These are phyloP conservation scores for Wickerhamomyces silvicola DNA, from an alignment of 805 yeast species.

Conservation along the genomic window DNA sequence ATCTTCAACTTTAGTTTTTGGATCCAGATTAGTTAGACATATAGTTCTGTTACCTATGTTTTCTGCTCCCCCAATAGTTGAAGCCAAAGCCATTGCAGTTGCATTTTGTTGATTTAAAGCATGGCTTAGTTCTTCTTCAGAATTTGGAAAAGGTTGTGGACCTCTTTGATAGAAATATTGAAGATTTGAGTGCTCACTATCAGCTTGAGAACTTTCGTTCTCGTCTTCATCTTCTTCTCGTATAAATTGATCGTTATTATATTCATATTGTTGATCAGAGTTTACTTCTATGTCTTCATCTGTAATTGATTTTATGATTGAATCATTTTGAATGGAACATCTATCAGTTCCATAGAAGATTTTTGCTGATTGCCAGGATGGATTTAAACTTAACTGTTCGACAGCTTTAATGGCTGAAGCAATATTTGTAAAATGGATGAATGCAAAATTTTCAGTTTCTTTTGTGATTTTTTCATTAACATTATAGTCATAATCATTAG, in stretches of 20 bases:
- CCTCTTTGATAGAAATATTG: slow-evolving; percentile 1
- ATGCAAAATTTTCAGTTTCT: slow-evolving; percentile 56
- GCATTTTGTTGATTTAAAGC: slow-evolving; percentile 12
- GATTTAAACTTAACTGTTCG: slow-evolving; percentile 60
- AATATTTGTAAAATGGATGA: slow-evolving; percentile 82
- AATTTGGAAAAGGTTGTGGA: neutral
- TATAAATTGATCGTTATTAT: slow-evolving; percentile 17
- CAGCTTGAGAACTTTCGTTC: no score
- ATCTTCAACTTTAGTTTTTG: slow-evolving; percentile 61
- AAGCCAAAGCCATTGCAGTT: slow-evolving; percentile 89
- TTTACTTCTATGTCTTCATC: slow-evolving; percentile 8
- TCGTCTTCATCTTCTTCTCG: slow-evolving; percentile 2
- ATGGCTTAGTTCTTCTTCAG: no score
- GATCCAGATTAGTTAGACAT: slow-evolving; percentile 60
- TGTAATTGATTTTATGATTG: slow-evolving; percentile 9
- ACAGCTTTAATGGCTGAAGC: slow-evolving; percentile 82
- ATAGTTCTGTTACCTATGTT: slow-evolving; percentile 72
- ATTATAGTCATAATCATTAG: slow-evolving; percentile 44
- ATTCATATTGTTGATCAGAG: slow-evolving; percentile 6
- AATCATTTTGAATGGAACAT: slow-evolving; percentile 44
- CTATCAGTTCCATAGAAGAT: slow-evolving; percentile 91
- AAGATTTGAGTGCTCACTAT: slow-evolving; percentile 6
- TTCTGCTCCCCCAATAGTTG: slow-evolving; percentile 81
- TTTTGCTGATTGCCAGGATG: slow-evolving; percentile 65
- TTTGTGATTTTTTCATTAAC: slow-evolving; percentile 21